Base-by-base conservation (phyloP, 345 rosid genomes). In the Eutrema japonicum region DNA sequence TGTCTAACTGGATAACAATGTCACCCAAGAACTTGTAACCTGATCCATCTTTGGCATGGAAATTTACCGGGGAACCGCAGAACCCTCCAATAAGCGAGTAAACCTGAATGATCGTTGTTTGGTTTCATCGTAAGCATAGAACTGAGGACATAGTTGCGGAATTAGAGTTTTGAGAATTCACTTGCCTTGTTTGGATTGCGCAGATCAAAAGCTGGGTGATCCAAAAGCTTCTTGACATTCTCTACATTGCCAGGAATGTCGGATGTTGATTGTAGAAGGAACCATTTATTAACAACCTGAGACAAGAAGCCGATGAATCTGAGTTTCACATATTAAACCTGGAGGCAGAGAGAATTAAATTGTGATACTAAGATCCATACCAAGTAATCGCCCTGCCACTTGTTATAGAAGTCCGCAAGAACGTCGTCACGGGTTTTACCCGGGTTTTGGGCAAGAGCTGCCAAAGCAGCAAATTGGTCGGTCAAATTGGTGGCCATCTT, bases 261-360 rank as follows among this genome's bases (percentile, higher is more conserved):
- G 0, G 98, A 90, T 81, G 75, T 78, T 13, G 99, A 91, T 86
- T 96, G 98, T 76, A 92, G 96, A 38, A 91, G 75, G 77, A 92
- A 96, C 99, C 99, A 96, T 79, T 96, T 96, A 76, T 90, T 92
- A 73, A 92, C 95, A 64, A 95, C 99, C 99, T 95, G 64, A 66
- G 51, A 72, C 43, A 29, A 58, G 51, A 66, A 66, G 18, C 59
- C 56, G 1, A 14, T 48, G 35, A 30, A 66, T 36, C 4, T 72
- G 11, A 66, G 58, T 66, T 37, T 16, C 16, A 10, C 33, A 37
- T 37, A 18, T 41, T 38, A 70, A 33, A 10, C 62, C 7, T 49
- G 10, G 8, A 35, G 42, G 40, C 1, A 11, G 36, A 70, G 10
- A 12, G 11, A 16, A 33, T 43, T 18, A 16, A 50, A 13, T 6